Evolutionary conservation across 345 rosid species (phyloP).

Genomic region (Odontarrhena argentea): DNA sequence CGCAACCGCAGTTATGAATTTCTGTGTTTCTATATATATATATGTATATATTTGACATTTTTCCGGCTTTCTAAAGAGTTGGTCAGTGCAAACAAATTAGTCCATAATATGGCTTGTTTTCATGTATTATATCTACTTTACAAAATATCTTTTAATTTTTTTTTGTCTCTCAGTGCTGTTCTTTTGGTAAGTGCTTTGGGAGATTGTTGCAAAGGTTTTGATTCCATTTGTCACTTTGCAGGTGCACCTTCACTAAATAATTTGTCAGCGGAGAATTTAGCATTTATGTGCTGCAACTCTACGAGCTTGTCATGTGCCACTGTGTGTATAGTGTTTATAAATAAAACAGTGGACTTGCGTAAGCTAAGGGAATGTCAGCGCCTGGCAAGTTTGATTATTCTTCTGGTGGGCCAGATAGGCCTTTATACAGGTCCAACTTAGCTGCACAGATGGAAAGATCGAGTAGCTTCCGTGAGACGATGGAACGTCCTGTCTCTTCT

Average conservation of each 20-base stretch:
- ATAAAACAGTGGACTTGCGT: slow-evolving; percentile 48
- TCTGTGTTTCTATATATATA: slow-evolving; percentile 5
- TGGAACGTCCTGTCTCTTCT: slow-evolving; percentile 67
- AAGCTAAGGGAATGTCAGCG: slow-evolving; percentile 71
- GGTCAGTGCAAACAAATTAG: slow-evolving; percentile 11
- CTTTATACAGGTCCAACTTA: slow-evolving; percentile 77
- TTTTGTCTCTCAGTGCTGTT: slow-evolving; percentile 12
- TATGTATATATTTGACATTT: slow-evolving; percentile 16
- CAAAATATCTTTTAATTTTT: neutral
- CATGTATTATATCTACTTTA: neutral
- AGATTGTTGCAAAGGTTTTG: slow-evolving; percentile 17
- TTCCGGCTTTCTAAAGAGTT: neutral
- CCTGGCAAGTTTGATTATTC: slow-evolving; percentile 86
- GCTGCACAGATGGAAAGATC: slow-evolving; percentile 80
- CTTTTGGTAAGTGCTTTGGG: slow-evolving; percentile 5
- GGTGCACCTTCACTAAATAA: slow-evolving; percentile 43
- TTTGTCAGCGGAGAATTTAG: slow-evolving; percentile 41
- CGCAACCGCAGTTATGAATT: neutral
- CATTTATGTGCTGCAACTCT: slow-evolving; percentile 56
- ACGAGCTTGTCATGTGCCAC: slow-evolving; percentile 70
- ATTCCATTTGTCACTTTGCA: slow-evolving; percentile 45
- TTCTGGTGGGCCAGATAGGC: slow-evolving; percentile 86
- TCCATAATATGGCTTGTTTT: slow-evolving; percentile 9
- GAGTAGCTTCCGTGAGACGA: slow-evolving; percentile 77
- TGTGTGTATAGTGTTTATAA: slow-evolving; percentile 53